phyloP scores from a whole-genome alignment of 1,139 yeast genomes.

The Candida sp. region DNA sequence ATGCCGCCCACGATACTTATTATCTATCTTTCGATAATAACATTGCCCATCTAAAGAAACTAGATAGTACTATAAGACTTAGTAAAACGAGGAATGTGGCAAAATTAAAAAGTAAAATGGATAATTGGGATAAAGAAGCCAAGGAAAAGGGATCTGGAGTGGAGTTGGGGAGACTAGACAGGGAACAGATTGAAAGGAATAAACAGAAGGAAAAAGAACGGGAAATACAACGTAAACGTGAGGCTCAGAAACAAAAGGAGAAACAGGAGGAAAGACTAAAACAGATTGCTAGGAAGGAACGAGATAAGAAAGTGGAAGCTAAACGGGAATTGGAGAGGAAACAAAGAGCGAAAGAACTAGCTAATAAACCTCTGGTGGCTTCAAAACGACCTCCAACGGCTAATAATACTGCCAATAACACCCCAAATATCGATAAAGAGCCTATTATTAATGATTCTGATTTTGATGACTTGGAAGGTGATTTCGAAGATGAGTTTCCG shows the following conservation, averaged over 20 bases:
- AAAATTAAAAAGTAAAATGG: slow-evolving; percentile 14
- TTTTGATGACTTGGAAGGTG: slow-evolving; percentile 33
- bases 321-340: not conserved
- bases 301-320: slow-evolving; percentile 2
- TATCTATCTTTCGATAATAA: slow-evolving; percentile 22
- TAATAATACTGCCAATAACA: too few species aligned
- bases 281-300: not conserved
- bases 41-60: slow-evolving; percentile 18
- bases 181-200: not conserved
- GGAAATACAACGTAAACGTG: not conserved
- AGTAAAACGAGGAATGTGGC: slow-evolving; percentile 34
- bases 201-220: slow-evolving; percentile 1
- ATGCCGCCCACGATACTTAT: slow-evolving; percentile 24
- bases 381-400: slow-evolving; percentile 15
- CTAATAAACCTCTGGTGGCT: slow-evolving; percentile 4
- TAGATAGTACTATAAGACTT: slow-evolving; percentile 32
- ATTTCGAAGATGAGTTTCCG: slow-evolving; percentile 14
- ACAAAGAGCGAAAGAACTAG: slow-evolving; percentile 1
- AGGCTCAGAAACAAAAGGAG: not conserved
- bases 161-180: not conserved
- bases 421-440: slow-evolving; percentile 14
- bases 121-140: slow-evolving; percentile 11
- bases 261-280: slow-evolving; percentile 5
- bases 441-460: slow-evolving; percentile 34
- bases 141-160: not conserved